Base-by-base conservation (phyloP, 768 basidiomycete species). In the Xerocomellus intermedius region DNA sequence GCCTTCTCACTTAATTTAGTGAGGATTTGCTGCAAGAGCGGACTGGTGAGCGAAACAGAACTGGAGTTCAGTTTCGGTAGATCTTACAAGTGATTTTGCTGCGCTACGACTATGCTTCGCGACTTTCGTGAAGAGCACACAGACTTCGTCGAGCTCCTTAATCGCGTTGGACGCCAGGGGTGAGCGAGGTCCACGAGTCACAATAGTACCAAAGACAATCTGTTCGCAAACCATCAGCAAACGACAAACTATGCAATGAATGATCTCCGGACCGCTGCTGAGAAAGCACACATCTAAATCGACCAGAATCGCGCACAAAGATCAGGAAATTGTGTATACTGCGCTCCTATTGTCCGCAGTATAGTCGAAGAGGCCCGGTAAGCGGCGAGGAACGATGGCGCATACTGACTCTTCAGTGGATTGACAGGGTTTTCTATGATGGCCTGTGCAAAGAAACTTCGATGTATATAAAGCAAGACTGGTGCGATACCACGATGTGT, bases 151-250 rank as follows among this genome's bases (percentile, higher is more conserved):
- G 8, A 92, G 75, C 60, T 91, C 86, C 21, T 75, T 69, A 71
- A 91, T 83, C 4, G 90, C 90, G 2, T 79, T 76, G 14, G 77
- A 69, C 0, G 89, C 90, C 13, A 91, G 66, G 0, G 85, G 81
- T 2, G 85, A 88, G 7, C 79, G 74, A 7, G 90, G 90, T 4
- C 85, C 83, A 28, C 86, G 81, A 3, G 86, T 88, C 2, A 87
- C 90, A 19, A 92, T 85, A 5, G 87, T 86, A 4, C 88, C 91
- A 62, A 91, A 87, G 17, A 91, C 85, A 9, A 89, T 79, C 88
- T 90, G 54, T 35, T 10, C 16, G 24, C 9, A 30, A 43, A 26
- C 36, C 38, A 30, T 64, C 43, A 64, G 50, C 22, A 9, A 47
- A 22, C 21, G 19, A 39, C 12, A 12, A 30, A 8, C 33, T 5